Percentiles rank a stretch among this genome's conserved stretches.
Evolutionary conservation across 1,139 yeast species (phyloP).

Genomic region (Zygosaccharomyces sapae): DNA sequence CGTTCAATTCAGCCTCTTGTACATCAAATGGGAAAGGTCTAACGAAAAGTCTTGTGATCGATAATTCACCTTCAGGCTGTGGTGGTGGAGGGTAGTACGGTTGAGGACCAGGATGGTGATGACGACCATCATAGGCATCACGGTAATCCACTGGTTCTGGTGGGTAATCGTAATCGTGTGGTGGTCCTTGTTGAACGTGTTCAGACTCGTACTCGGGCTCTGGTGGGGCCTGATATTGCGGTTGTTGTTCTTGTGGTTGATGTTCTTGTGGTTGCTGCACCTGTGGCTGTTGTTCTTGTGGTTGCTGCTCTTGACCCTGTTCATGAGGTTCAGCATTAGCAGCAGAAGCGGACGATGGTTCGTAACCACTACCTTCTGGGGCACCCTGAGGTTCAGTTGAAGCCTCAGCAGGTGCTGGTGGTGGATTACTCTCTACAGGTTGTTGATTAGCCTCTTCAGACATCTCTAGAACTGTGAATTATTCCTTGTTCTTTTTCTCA

Average conservation of each 20-base stretch:
- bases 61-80: conserved; percentile 38
- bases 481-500: too few relatives aligned
- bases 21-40: conserved; percentile 50
- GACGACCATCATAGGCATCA: conserved; percentile 16
- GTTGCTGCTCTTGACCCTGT: conserved; percentile 9
- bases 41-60: conserved; percentile 49
- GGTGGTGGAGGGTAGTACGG: conserved; percentile 20
- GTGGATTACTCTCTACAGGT: background rate
- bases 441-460: conserved; percentile 7
- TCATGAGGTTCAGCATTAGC: conserved; percentile 10
- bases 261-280: background rate
- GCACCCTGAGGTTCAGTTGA: conserved; percentile 2
- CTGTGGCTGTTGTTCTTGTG: conserved; percentile 1
- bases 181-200: conserved; percentile 17
- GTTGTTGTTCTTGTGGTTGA: background rate
- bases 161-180: conserved; percentile 17
- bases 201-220: conserved; percentile 10
- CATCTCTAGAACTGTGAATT: background rate
- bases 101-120: conserved; percentile 19
- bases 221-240: conserved; percentile 9
- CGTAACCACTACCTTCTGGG: conserved; percentile 11
- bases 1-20: conserved; percentile 57
- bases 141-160: conserved; percentile 20
- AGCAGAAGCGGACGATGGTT: conserved; percentile 8
- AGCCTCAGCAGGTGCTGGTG: conserved; percentile 1